Percentiles rank a stretch among this genome's conserved stretches.
These are phyloP conservation scores for Mycena sp. DNA, from an alignment of 1,284 basidiomycete species.

Conservation along the genomic window DNA sequence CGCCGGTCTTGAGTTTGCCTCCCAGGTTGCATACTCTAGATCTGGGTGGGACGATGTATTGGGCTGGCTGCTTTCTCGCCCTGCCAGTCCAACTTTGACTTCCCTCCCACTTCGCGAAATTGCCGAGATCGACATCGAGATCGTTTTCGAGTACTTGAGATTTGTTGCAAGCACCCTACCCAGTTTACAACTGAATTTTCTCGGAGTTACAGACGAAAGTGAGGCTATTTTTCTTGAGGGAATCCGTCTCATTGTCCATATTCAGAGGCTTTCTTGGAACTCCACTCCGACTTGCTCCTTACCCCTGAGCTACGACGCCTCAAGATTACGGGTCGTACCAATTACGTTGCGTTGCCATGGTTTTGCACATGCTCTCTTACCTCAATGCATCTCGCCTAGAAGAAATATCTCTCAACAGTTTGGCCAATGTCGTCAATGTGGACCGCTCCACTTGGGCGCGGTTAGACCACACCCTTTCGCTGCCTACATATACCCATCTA, in stretches of 20 bases:
- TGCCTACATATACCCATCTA: neutral
- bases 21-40: conserved; percentile 19
- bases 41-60: conserved; percentile 16
- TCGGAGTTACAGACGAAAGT: conserved; percentile 18
- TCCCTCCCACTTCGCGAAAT: conserved; percentile 20
- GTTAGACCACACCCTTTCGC: neutral
- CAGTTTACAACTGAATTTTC: conserved; percentile 16
- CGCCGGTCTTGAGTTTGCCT: conserved; percentile 12
- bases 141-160: conserved; percentile 14
- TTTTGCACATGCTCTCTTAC: conserved; percentile 7
- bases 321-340: conserved; percentile 3
- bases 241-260: neutral
- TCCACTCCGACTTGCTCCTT: conserved; percentile 1
- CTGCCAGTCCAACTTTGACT: conserved; percentile 7
- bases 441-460: conserved; percentile 10
- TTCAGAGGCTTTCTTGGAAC: neutral
- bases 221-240: neutral
- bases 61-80: conserved; percentile 22
- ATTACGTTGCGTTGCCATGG: conserved; percentile 3
- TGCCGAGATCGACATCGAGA: conserved; percentile 5
- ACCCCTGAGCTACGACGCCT: neutral
- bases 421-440: neutral
- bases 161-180: conserved; percentile 11
- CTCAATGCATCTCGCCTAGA: neutral
- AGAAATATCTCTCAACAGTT: conserved; percentile 13